Base-by-base conservation (phyloP, 305 asterid genomes). In the Solanum hybrid region DNA sequence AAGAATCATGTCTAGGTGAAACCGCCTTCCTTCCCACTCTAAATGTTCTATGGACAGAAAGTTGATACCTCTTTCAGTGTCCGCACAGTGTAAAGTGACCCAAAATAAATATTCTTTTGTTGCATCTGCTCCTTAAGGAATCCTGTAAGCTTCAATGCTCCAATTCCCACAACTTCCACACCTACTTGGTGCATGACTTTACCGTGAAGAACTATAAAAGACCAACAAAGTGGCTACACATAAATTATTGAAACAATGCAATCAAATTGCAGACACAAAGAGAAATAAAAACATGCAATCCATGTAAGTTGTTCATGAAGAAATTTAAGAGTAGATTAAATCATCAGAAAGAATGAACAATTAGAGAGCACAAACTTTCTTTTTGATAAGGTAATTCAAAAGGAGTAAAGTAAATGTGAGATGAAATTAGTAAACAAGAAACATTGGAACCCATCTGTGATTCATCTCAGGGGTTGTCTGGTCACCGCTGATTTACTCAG, bases 101-200 rank as follows among this genome's bases (percentile, higher is more conserved):
- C 94, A 90, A 95, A 94, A 89, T 91, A 90, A 89, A 96, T 91
- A 91, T 97, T 97, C 90, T 93, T 94, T 92, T 95, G 97, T 90
- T 93, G 98, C 99, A 97, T 94, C 94, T 90, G 93, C 80, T 97
- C 99, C 90, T 96, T 95, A 86, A 97, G 99, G 89, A 93, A 97
- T 90, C 98, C 97, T 28, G 99, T 97, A 89, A 97, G 95, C 92
- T 97, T 97, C 94, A 97, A 88, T 26, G 99, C 99, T 92, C 99
- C 99, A 87, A 95, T 92, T 93, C 99, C 98, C 46, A 95, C 91
- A 87, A 94, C 94, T 93, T 97, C 99, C 87, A 97, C 97, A 57
- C 99, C 99, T 90, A 97, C 96, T 88, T 91, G 93, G 92, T 94
- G 95, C 99, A 97, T 95, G 90, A 97, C 94, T 93, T 93, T 94